Evolutionary conservation across 1,284 basidiomycete genomes (phyloP).

Genomic region (Ceratobasidium sp.): DNA sequence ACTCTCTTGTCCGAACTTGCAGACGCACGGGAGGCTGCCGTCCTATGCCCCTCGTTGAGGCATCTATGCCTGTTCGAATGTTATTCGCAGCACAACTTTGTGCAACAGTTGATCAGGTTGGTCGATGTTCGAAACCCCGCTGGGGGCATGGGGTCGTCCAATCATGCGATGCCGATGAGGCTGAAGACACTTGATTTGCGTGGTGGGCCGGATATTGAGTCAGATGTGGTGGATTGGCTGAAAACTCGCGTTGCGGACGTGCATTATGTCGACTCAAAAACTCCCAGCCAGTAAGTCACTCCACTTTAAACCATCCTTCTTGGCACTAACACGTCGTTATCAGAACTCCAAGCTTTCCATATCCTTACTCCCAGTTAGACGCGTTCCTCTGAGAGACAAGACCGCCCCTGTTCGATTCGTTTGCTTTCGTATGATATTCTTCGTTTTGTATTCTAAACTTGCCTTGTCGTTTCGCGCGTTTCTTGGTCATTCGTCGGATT

Average conservation of each 20-base stretch:
- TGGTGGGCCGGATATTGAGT: conserved; percentile 35
- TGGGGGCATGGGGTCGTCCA: conserved; percentile 22
- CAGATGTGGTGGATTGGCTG: conserved; percentile 36
- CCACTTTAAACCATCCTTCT: not conserved
- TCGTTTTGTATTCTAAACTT: conserved; percentile 39
- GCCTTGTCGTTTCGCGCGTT: too few relatives aligned
- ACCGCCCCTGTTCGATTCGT: conserved; percentile 3
- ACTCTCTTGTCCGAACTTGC: conserved; percentile 30
- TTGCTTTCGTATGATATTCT: conserved; percentile 29
- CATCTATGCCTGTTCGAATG: conserved; percentile 33
- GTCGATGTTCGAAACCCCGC: conserved; percentile 36
- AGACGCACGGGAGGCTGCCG: conserved; percentile 28
- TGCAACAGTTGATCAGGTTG: conserved; percentile 38
- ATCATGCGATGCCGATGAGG: conserved; percentile 6
- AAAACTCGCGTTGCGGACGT: conserved; percentile 36
- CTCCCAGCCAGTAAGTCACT: conserved; percentile 16
- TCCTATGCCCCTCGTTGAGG: conserved; percentile 19
- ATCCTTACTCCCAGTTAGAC: conserved; percentile 40
- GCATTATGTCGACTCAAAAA: conserved; percentile 35
- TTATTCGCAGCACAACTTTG: conserved; percentile 39
- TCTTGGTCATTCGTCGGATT: conserved; percentile 12
- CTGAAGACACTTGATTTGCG: conserved; percentile 31
- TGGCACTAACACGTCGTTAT: not conserved
- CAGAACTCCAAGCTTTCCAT: conserved; percentile 30
- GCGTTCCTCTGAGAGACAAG: conserved; percentile 21